Evolutionary conservation across 192 early-diverging fungal genomes (phyloP).

Genomic region (Mortierella alpina): DNA sequence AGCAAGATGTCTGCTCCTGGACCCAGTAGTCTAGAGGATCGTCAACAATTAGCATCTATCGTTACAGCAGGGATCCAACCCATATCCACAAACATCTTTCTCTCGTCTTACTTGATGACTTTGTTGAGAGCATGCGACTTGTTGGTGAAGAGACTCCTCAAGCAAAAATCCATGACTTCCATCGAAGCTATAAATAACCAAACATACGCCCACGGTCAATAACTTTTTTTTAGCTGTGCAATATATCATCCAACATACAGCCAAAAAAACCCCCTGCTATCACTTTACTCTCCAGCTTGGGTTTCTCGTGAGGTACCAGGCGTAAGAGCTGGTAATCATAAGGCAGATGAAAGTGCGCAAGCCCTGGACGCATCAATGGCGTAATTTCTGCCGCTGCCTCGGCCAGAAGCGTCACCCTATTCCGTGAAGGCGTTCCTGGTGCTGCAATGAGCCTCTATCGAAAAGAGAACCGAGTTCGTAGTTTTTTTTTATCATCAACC

Average conservation of each 20-base stretch:
- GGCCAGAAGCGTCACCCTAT: slow-evolving; percentile 15
- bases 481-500: no score
- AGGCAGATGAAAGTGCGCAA: slow-evolving; percentile 15
- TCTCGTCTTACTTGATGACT: slow-evolving; percentile 34
- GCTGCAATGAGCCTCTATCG: slow-evolving; percentile 19
- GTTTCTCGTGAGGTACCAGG: slow-evolving; percentile 27
- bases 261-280: neutral
- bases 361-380: slow-evolving; percentile 12
- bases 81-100: neutral
- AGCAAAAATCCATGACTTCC: slow-evolving; percentile 37
- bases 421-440: slow-evolving; percentile 24
- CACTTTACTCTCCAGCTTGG: slow-evolving; percentile 37
- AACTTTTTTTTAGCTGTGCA: neutral
- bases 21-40: slow-evolving; percentile 52
- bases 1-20: slow-evolving; percentile 66
- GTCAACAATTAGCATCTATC: slow-evolving; percentile 2
- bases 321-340: slow-evolving; percentile 39
- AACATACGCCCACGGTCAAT: neutral
- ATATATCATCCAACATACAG: neutral
- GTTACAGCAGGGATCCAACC: neutral
- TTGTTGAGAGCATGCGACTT: slow-evolving; percentile 36
- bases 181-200: slow-evolving; percentile 20
- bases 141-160: slow-evolving; percentile 45
- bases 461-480: neutral
- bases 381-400: slow-evolving; percentile 43